phyloP scores from a whole-genome alignment of 2,329 filamentous ascomycete genomes.

The Xylaria sp. region DNA sequence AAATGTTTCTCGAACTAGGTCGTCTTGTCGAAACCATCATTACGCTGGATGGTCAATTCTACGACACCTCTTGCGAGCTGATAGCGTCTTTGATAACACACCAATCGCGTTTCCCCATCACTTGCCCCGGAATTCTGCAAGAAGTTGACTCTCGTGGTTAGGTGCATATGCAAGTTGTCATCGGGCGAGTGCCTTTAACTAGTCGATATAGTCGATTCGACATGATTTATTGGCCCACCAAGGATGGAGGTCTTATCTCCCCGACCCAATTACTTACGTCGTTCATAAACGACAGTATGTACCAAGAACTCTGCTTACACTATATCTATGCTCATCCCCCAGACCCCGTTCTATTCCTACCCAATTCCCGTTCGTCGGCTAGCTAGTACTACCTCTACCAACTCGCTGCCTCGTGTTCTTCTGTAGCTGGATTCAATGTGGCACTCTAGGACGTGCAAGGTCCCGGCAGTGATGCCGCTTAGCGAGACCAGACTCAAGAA shows the following conservation, averaged over 20 bases:
- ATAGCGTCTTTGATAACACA: not conserved
- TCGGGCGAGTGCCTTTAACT: not conserved
- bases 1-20: not conserved
- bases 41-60: not conserved
- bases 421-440: conserved; percentile 4
- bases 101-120: not conserved
- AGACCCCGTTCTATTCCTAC: not conserved
- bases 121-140: conserved; percentile 19
- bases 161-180: conserved; percentile 31
- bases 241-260: not conserved
- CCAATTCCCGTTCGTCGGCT: not conserved
- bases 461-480: conserved; percentile 35
- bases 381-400: not conserved
- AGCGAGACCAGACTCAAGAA: conserved; percentile 33
- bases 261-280: not conserved
- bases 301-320: not conserved
- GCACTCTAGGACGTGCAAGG: conserved; percentile 36
- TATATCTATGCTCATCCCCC: not conserved
- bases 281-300: conserved; percentile 1
- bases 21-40: not conserved
- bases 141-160: conserved; percentile 17
- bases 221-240: not conserved
- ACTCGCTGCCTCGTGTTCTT: not conserved
- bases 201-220: not conserved
- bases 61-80: not conserved